Conservation (phyloP, 1,284 basidiomycete species). For the Leccinum fuscescens region DNA sequence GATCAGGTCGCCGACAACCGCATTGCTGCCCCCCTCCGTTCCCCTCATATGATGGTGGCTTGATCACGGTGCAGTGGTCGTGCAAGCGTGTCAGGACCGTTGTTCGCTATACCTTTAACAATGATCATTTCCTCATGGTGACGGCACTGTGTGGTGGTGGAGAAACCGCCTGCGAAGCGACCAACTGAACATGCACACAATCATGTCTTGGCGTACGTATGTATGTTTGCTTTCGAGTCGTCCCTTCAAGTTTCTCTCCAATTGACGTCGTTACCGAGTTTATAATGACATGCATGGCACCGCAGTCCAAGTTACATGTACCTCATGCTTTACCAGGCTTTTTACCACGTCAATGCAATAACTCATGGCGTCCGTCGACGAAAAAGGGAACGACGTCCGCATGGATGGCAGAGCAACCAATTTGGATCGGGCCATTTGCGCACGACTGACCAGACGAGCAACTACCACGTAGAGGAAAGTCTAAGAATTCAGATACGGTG, state of each 20-base stretch:
- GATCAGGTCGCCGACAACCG: not conserved
- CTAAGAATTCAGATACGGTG: not conserved
- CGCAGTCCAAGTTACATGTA: not conserved
- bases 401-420: not conserved
- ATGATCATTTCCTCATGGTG: not conserved
- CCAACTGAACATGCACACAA: not conserved
- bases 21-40: not conserved
- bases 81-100: not conserved
- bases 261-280: not conserved
- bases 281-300: not conserved
- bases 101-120: not conserved
- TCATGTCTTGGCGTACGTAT: not conserved
- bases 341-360: not conserved
- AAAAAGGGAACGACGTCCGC: not conserved
- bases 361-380: not conserved
- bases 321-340: not conserved
- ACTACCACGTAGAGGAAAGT: not conserved
- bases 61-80: not conserved
- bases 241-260: not conserved
- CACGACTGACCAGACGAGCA: not conserved
- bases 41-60: not conserved
- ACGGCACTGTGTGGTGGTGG: not conserved
- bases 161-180: not conserved
- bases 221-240: not conserved
- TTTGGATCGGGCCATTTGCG: not conserved